Percentiles rank a stretch among this genome's conserved stretches.
Evolutionary conservation across 345 rosid species (phyloP).

Genomic region (Arabidopsis suecica): DNA sequence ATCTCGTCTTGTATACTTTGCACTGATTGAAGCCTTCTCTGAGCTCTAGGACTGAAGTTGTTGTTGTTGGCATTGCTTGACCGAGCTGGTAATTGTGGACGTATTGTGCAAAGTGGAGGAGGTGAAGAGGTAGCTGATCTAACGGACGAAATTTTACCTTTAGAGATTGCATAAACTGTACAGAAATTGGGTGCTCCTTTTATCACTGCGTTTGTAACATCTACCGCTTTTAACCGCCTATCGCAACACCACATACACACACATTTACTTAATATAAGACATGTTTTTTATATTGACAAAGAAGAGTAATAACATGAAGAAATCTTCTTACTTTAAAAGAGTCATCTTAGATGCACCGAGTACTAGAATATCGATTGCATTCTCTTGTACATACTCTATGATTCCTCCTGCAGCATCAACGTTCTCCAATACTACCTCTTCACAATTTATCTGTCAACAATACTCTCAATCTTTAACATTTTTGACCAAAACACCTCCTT

Average conservation of each 20-base stretch:
- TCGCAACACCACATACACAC: not conserved
- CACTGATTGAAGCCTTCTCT: not conserved
- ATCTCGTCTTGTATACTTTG: conserved; percentile 33
- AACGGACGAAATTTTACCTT: conserved; percentile 66
- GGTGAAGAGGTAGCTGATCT: conserved; percentile 53
- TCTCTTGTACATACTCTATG: conserved; percentile 48
- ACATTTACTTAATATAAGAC: not conserved
- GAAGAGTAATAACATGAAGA: not conserved
- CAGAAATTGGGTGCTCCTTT: conserved; percentile 75
- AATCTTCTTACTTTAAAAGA: conserved; percentile 56
- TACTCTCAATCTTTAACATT: not conserved
- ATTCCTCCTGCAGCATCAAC: conserved; percentile 61
- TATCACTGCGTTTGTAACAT: conserved; percentile 60
- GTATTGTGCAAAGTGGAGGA: conserved; percentile 46
- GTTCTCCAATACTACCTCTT: conserved; percentile 63
- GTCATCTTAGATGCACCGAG: conserved; percentile 70
- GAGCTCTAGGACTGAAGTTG: conserved; percentile 2
- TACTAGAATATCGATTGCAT: conserved; percentile 52
- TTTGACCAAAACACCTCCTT: not conserved
- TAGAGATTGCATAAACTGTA: conserved; percentile 70
- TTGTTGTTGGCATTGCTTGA: conserved; percentile 28
- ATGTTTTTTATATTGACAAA: not conserved
- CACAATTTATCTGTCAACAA: conserved; percentile 61
- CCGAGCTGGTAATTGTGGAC: conserved; percentile 25
- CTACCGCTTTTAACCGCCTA: conserved; percentile 68